Base-by-base conservation (phyloP, 352 stramenopile genomes). In the Globisporangium paddicum region DNA sequence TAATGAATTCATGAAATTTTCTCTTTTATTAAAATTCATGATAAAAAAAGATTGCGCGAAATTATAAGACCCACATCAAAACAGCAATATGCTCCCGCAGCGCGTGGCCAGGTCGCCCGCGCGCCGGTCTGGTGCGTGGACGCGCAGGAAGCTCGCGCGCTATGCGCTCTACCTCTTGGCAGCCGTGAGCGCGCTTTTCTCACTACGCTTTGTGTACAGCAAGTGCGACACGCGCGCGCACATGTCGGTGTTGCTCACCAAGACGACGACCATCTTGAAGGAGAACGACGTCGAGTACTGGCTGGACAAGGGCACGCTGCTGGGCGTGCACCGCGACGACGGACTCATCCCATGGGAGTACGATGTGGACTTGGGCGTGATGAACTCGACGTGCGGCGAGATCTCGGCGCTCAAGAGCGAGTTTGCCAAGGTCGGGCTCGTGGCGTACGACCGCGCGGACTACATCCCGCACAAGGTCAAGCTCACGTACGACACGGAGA, bases 401-500 rank as follows among this genome's bases (percentile, higher is more conserved):
- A 89, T 93, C 56, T 87, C 82, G 40, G 69, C 67, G 40, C 69
- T 91, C 35, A 91, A 91, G 62, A 58, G 55, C 59, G 72, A 87
- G 60, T 89, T 91, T 51, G 67, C 68, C 23, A 64, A 64, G 16
- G 76, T 82, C 5, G 82, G 79, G 54, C 72, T 91, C 58, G 75
- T 73, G 21, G 79, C 74, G 5, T 91, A 89, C 56, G 79, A 89
- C 54, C 79, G 82, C 30, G 60, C 72, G 16, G 82, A 91, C 63
- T 73, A 87, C 58, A 89, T 89, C 60, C 66, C 82, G 26, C 82
- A 91, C 68, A 89, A 91, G 58, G 79, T 87, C 46, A 89, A 91
- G 65, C 73, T 91, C 58, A 91, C 82, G 57, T 91, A 89, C 59
- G 82, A 91, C 64, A 91, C 79, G 23, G 82, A 91, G 74, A 89